Evolutionary conservation across 768 basidiomycete genomes (phyloP).

Genomic region (Hygrophoropsis aurantiaca): DNA sequence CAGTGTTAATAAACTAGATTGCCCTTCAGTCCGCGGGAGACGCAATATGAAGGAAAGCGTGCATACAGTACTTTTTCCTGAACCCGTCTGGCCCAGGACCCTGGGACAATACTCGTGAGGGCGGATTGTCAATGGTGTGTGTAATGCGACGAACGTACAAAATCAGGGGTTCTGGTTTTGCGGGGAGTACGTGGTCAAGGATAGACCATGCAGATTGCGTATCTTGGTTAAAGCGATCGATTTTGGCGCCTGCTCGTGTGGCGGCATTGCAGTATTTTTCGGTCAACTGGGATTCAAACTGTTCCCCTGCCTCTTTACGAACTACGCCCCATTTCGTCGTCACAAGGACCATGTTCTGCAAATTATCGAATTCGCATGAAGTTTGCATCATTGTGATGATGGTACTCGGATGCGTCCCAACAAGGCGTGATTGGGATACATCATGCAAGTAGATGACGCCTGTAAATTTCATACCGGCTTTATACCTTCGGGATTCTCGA

Average conservation of each 20-base stretch:
- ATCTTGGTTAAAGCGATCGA: conserved; percentile 20
- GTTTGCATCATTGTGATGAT: conserved; percentile 25
- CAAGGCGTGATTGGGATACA: conserved; percentile 32
- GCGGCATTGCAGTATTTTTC: conserved; percentile 26
- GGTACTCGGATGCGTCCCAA: conserved; percentile 25
- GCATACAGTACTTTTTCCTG: not conserved
- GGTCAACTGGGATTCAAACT: conserved; percentile 28
- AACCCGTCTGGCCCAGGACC: not conserved
- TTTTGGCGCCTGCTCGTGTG: conserved; percentile 25
- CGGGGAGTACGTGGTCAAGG: conserved; percentile 11
- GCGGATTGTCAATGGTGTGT: no score
- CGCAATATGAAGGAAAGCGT: not conserved
- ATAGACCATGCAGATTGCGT: conserved; percentile 27
- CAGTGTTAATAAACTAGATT: no score
- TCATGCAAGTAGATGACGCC: conserved; percentile 36
- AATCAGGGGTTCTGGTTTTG: no score
- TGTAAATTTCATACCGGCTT: conserved; percentile 21
- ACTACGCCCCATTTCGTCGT: conserved; percentile 36
- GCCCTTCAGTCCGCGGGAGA: no score
- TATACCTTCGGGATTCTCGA: no score
- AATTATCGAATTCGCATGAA: conserved; percentile 22
- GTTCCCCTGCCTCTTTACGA: conserved; percentile 13
- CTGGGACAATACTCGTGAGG: not conserved
- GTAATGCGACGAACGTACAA: no score
- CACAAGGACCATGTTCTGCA: conserved; percentile 28